Percentiles rank a stretch among this genome's conserved stretches.
Evolutionary conservation across 371 early-diverging fungal species (phyloP).

Genomic region (Dichotomocladium elegans): DNA sequence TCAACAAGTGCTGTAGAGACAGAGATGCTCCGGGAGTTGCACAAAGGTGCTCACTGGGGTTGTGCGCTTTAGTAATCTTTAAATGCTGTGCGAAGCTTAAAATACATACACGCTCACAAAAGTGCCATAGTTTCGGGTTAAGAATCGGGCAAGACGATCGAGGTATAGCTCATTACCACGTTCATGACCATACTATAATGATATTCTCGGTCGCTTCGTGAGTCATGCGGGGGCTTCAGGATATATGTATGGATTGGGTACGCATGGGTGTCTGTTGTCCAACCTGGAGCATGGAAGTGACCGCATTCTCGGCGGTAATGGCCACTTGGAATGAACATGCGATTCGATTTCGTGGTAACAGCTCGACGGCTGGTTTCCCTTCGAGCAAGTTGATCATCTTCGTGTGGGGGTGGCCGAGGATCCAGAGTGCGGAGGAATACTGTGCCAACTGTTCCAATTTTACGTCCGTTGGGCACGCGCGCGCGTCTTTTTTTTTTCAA

Average conservation of each 20-base stretch:
- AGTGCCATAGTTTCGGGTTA: constrained; percentile 15
- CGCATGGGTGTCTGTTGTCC: too few species aligned
- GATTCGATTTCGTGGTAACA: constrained; percentile 21
- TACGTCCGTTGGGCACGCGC: too few species aligned
- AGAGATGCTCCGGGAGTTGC: constrained; percentile 37
- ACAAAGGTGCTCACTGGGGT: constrained; percentile 20
- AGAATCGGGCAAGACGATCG: constrained; percentile 22
- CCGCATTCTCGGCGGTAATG: constrained; percentile 14
- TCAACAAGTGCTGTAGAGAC: constrained; percentile 25
- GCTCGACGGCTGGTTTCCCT: constrained; percentile 30
- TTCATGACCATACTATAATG: constrained; percentile 27
- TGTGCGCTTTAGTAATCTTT: background rate
- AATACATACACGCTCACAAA: constrained; percentile 19
- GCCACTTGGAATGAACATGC: constrained; percentile 16
- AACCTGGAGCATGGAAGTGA: constrained; percentile 26
- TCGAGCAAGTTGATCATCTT: constrained; percentile 29
- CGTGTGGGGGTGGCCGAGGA: too few species aligned
- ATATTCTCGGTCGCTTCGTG: background rate
- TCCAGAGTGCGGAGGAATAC: too few species aligned
- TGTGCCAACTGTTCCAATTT: too few species aligned
- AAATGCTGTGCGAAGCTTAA: background rate
- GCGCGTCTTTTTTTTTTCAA: too few species aligned
- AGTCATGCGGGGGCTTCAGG: background rate
- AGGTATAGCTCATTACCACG: constrained; percentile 17
- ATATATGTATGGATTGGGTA: too few species aligned